phyloP scores from a whole-genome alignment of 495 filamentous ascomycete genomes.

The Neurospora tetraspora region DNA sequence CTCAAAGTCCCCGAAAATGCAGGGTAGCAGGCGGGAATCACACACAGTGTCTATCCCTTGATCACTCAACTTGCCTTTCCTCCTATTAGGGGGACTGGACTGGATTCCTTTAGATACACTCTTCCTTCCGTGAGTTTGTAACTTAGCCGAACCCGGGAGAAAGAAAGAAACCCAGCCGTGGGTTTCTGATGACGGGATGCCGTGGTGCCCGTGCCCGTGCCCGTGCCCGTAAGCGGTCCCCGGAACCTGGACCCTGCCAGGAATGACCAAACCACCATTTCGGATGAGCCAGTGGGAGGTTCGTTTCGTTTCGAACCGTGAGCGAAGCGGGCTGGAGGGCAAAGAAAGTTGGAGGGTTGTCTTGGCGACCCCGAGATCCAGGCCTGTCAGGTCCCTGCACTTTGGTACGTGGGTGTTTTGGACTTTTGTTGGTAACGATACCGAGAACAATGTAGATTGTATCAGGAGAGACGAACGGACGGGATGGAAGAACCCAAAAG shows the following conservation, averaged over 20 bases:
- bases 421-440: background rate
- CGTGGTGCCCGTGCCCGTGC: background rate
- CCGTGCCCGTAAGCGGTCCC: background rate
- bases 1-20: background rate
- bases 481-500: background rate
- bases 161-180: background rate
- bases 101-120: background rate
- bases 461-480: background rate
- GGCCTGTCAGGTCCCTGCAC: background rate
- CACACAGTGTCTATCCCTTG: background rate
- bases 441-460: background rate
- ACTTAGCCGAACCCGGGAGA: background rate
- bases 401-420: background rate
- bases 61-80: background rate
- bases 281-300: background rate
- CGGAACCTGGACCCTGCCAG: background rate
- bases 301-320: background rate
- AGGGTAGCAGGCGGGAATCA: background rate
- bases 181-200: background rate
- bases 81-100: background rate
- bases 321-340: background rate
- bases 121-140: background rate
- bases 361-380: background rate
- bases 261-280: background rate
- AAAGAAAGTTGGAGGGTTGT: background rate